Percentiles rank a stretch among this genome's conserved stretches.
Conservation (phyloP, 345 rosid species). For the Citrus trifoliata region DNA sequence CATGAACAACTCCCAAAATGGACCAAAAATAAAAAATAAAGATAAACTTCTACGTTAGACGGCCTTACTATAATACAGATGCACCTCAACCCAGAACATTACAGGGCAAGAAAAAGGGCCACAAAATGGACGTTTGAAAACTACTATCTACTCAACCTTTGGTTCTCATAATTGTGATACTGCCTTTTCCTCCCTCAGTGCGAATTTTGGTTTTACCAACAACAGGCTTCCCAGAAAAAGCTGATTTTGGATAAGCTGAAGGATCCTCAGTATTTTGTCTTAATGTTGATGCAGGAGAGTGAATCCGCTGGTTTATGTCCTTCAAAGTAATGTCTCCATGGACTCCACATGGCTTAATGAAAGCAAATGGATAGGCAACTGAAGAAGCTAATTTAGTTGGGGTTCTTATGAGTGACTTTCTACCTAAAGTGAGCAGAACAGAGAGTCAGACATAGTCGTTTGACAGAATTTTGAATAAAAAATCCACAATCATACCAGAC, state of each 20-base stretch:
- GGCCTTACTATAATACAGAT: slow-evolving; percentile 22
- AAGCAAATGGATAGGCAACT: slow-evolving; percentile 83
- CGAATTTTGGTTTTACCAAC: slow-evolving; percentile 96
- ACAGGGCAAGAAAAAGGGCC: slow-evolving; percentile 18
- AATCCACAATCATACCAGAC: neutral
- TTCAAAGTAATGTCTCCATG: slow-evolving; percentile 90
- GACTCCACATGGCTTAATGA: slow-evolving; percentile 91
- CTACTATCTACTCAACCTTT: slow-evolving; percentile 51
- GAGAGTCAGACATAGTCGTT: neutral
- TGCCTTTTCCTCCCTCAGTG: slow-evolving; percentile 98
- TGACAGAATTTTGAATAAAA: neutral
- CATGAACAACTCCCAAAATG: slow-evolving; percentile 1
- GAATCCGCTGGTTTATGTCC: slow-evolving; percentile 90
- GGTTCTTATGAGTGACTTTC: slow-evolving; percentile 59
- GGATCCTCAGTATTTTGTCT: slow-evolving; percentile 56
- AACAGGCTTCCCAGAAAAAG: slow-evolving; percentile 98
- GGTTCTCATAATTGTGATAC: slow-evolving; percentile 96
- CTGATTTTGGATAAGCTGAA: slow-evolving; percentile 73
- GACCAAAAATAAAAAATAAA: neutral
- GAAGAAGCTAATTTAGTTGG: slow-evolving; percentile 79
- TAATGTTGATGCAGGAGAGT: slow-evolving; percentile 56
- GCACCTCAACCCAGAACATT: slow-evolving; percentile 18
- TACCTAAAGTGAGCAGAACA: slow-evolving; percentile 41
- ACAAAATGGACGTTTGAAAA: slow-evolving; percentile 18
- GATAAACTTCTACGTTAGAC: slow-evolving; percentile 17